Conservation (phyloP, 768 basidiomycete genomes). For the Coprinopsis strossmayeri region DNA sequence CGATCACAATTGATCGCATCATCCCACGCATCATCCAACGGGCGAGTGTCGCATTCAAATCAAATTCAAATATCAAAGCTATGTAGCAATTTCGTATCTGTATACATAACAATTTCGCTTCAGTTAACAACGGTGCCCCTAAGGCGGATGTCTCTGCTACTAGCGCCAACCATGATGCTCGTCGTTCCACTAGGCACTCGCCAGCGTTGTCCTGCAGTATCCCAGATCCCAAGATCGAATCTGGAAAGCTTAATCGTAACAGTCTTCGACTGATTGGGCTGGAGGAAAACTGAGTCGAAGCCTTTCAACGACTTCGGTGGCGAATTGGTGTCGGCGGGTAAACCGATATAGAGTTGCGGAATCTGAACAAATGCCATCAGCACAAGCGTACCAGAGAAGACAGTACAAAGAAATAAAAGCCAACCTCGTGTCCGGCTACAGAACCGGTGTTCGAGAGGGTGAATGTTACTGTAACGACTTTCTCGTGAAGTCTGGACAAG, state of each 20-base stretch:
- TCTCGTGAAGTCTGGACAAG: constrained; percentile 45
- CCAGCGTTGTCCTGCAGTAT: constrained; percentile 50
- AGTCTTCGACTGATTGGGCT: constrained; percentile 35
- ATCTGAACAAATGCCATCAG: constrained; percentile 25
- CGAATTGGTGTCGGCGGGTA: constrained; percentile 39
- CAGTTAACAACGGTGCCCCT: constrained; percentile 33
- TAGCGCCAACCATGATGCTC: constrained; percentile 41
- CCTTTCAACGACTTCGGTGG: constrained; percentile 50
- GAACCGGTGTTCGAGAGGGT: constrained; percentile 47
- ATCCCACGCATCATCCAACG: background rate
- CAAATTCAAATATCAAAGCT: background rate
- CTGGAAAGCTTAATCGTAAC: constrained; percentile 44
- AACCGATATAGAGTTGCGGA: constrained; percentile 49
- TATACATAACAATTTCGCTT: constrained; percentile 9
- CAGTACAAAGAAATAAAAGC: constrained; percentile 9
- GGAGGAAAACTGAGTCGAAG: constrained; percentile 44
- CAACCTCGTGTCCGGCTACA: constrained; percentile 47
- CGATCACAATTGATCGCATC: constrained; percentile 6
- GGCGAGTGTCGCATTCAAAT: background rate
- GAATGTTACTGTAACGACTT: constrained; percentile 47
- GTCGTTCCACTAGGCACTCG: constrained; percentile 41
- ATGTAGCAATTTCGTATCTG: too few species aligned
- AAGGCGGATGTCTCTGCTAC: constrained; percentile 42
- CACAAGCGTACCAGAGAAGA: background rate
- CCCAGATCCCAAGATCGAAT: constrained; percentile 50